Evolutionary conservation across 495 filamentous ascomycete species (phyloP).

Genomic region (Aspergillus bridgeri): DNA sequence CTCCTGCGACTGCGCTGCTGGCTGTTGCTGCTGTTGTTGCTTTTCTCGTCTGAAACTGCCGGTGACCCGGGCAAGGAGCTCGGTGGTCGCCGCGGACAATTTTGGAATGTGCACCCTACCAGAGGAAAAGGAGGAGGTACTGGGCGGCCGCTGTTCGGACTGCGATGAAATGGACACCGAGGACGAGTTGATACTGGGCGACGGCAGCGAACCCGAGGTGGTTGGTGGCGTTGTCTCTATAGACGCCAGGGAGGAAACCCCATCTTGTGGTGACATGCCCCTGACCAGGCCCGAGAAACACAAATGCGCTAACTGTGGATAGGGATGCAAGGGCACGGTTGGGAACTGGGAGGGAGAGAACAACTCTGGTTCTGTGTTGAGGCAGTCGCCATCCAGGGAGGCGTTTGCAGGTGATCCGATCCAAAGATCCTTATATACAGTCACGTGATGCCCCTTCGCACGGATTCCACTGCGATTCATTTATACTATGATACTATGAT

Average conservation of each 20-base stretch:
- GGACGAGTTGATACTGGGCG: slow-evolving; percentile 10
- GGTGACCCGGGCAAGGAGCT: slow-evolving; percentile 23
- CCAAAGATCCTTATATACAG: slow-evolving; percentile 31
- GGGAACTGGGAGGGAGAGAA: neutral
- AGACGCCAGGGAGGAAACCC: slow-evolving; percentile 24
- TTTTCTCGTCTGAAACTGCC: slow-evolving; percentile 17
- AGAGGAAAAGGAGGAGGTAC: slow-evolving; percentile 11
- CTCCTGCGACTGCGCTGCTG: neutral
- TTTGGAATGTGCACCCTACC: slow-evolving; percentile 21
- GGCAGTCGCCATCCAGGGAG: neutral
- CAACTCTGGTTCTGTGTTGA: neutral
- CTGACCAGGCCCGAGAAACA: slow-evolving; percentile 1
- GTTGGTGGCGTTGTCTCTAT: slow-evolving; percentile 23
- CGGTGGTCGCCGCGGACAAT: slow-evolving; percentile 25
- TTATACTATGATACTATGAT: no score
- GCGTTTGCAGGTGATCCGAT: slow-evolving; percentile 5
- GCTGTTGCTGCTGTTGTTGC: slow-evolving; percentile 2
- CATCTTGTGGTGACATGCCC: slow-evolving; percentile 31
- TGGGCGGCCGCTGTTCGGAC: slow-evolving; percentile 7
- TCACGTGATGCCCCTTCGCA: slow-evolving; percentile 29
- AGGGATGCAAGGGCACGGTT: neutral
- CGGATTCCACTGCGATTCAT: no score
- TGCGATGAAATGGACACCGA: slow-evolving; percentile 6
- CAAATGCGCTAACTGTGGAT: neutral
- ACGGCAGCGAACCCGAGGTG: slow-evolving; percentile 10